Base-by-base conservation (phyloP, 768 basidiomycete species). In the Panaeolus papilionaceus region DNA sequence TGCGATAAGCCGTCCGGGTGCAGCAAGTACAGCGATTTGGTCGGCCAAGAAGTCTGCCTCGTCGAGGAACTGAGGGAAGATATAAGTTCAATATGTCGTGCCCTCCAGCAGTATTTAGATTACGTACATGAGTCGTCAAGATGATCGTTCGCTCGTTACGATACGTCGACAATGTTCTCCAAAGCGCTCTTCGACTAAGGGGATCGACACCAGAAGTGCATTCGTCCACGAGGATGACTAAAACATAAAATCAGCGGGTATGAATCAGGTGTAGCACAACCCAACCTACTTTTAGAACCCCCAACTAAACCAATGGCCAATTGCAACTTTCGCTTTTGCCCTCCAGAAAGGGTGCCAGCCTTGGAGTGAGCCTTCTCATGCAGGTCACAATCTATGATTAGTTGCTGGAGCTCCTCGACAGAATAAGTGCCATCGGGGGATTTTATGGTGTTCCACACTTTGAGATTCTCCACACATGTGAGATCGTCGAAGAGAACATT, bases 191-290 rank as follows among this genome's bases (percentile, higher is more conserved):
- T 63, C 92, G 82, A 64, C 92, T 92, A 42, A 94, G 77, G 2
- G 92, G 92, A 74, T 94, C 92, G 11, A 94, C 89, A 1, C 92
- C 92, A 37, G 90, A 92, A 1, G 92, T 93, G 72, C 89, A 90
- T 74, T 89, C 88, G 70, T 88, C 88, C 8, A 88, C 85, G 16
- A 87, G 80, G 23, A 88, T 80, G 67, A 88, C 83, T 85, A 44
- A 5, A 8, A 38, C 42, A 18, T 4, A 0, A 38, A 12, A 28
- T 10, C 47, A 63, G 54, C 62, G 69, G 65, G 65, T 11, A 64
- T 33, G 12, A 51, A 67, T 5, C 20, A 26, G 10, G 38, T 2
- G 7, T 79, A 40, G 2, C 16, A 2, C 18, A 16, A 16, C 5
- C 42, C 42, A 16, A 44, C 42, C 16, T 71, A 90, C 88, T 87